Base-by-base conservation (phyloP, 805 yeast genomes). In the Ogataea haglerorum region DNA sequence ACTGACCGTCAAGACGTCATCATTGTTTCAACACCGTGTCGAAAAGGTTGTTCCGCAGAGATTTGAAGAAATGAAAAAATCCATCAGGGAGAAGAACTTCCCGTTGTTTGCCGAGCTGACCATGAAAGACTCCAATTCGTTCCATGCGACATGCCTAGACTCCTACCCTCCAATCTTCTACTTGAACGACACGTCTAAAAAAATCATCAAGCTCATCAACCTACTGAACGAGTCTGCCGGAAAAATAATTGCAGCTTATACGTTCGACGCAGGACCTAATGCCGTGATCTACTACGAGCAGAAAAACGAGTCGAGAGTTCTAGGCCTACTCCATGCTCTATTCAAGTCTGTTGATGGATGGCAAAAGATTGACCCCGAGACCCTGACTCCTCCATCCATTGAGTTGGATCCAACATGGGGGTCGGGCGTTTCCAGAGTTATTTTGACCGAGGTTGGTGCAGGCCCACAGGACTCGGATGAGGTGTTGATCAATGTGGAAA, bases 201-300 rank as follows among this genome's bases (percentile, higher is more conserved):
- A 79, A 39, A 77, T 88, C 56, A 83, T 90, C 49, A 85, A 83
- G 53, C 69, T 86, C 36, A 75, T 89, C 34, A 95, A 93, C 63
- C 68, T 72, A 40, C 77, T 93, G 60, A 93, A 93, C 59, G 81
- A 74, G 49, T 51, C 61, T 4, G 80, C 76, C 25, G 86, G 85
- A 38, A 70, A 75, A 56, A 73, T 75, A 10, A 73, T 91, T 40
- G 99, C 96, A 10, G 98, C 98, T 27, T 93, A 93, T 65, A 93
- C 99, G 2, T 93, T 85, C 58, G 99, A 93, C 64, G 99, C 99
- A 23, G 99, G 99, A 60, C 99, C 99, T 65, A 93, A 93, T 66
- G 96, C 97, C 15, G 99, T 93, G 32, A 76, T 93, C 46, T 93
- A 93, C 68, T 93, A 93, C 61, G 80, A 82, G 59, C 75, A 75